A percentile compares a stretch with the other conserved stretches of the same genome.
These are phyloP conservation scores for Letharia lupina DNA, from an alignment of 495 filamentous ascomycete genomes.

Conservation along the genomic window DNA sequence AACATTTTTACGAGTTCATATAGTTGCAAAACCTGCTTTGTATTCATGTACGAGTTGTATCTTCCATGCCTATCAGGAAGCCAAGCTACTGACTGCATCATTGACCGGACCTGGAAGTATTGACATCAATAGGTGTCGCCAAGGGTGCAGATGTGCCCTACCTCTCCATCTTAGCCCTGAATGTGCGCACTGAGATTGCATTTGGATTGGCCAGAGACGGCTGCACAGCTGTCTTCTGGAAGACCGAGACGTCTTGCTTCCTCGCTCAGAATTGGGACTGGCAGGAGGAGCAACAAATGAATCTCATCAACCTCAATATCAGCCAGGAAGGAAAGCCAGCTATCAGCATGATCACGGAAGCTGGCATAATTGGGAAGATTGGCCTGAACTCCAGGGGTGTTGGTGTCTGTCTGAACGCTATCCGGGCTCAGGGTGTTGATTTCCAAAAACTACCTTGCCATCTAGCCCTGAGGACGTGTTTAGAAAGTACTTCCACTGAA, in stretches of 20 bases:
- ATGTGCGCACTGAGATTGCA: slow-evolving; percentile 59
- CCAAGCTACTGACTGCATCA: not conserved
- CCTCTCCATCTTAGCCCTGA: slow-evolving; percentile 55
- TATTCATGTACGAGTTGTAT: not conserved
- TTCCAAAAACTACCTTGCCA: slow-evolving; percentile 51
- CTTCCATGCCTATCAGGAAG: too few relatives aligned
- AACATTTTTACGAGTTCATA: not conserved
- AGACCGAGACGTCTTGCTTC: slow-evolving; percentile 34
- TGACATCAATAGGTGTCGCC: slow-evolving; percentile 40
- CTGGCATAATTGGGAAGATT: slow-evolving; percentile 66
- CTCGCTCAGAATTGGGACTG: slow-evolving; percentile 67
- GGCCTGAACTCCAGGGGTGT: slow-evolving; percentile 56
- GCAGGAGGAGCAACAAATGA: slow-evolving; percentile 39
- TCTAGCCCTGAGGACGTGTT: slow-evolving; percentile 49
- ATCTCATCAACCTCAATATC: slow-evolving; percentile 49
- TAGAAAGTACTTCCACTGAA: slow-evolving; percentile 47
- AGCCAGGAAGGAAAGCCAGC: slow-evolving; percentile 39
- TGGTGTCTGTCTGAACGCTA: slow-evolving; percentile 60
- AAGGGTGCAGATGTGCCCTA: slow-evolving; percentile 47
- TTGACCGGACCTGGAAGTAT: not conserved
- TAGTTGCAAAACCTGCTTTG: not conserved
- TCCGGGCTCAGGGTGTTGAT: slow-evolving; percentile 50
- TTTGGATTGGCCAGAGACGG: slow-evolving; percentile 57
- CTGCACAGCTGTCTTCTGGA: slow-evolving; percentile 53
- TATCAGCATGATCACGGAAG: slow-evolving; percentile 47